Percentiles rank a stretch among this genome's conserved stretches.
These are phyloP conservation scores for Pseudogymnoascus sp. DNA, from an alignment of 2,329 filamentous ascomycete genomes.

Conservation along the genomic window DNA sequence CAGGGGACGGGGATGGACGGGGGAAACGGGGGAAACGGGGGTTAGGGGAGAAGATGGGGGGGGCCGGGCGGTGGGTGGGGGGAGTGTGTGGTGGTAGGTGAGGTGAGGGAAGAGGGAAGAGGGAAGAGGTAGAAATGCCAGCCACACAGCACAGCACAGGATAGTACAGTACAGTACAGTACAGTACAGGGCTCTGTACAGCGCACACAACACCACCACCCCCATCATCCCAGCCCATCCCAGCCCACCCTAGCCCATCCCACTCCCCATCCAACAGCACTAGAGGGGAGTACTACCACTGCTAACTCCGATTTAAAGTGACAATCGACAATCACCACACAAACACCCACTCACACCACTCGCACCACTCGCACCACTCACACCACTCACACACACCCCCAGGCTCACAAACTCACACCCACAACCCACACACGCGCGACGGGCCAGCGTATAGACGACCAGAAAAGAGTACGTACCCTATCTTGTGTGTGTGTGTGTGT, in stretches of 20 bases:
- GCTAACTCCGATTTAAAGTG: too few species aligned
- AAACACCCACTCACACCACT: too few species aligned
- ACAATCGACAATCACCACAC: too few species aligned
- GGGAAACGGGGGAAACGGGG: not conserved
- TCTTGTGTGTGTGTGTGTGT: not conserved
- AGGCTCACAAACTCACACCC: not conserved
- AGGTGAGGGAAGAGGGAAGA: too few species aligned
- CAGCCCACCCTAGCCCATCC: too few species aligned
- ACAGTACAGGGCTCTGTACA: too few species aligned
- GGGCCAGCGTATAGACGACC: not conserved
- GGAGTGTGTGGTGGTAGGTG: too few species aligned
- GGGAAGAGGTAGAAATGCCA: not conserved
- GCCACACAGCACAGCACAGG: too few species aligned
- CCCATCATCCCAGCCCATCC: too few species aligned
- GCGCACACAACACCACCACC: not conserved
- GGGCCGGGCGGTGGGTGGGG: not conserved
- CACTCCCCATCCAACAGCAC: not conserved
- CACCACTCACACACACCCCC: not conserved
- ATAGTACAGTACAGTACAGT: too few species aligned
- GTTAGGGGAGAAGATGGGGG: not conserved
- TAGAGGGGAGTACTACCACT: not conserved
- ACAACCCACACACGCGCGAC: not conserved
- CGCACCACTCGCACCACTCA: too few species aligned
- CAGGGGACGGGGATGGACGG: not conserved
- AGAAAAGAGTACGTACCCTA: not conserved